phyloP scores from a whole-genome alignment of 108 stramenopile genomes.

The Cyclotella sp. region DNA sequence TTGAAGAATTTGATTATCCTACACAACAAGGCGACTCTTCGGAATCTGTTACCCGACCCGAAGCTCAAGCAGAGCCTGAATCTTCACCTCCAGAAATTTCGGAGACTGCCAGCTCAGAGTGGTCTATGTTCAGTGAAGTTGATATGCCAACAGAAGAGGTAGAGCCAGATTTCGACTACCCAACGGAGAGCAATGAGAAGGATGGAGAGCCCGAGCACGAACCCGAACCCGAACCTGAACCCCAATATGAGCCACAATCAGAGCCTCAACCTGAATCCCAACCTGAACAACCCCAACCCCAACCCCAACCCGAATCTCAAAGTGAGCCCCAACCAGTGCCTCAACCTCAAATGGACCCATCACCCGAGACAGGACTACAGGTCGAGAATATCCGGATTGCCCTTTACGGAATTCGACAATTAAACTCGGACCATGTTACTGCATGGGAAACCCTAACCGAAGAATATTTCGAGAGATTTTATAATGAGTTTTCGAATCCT shows the following conservation, averaged over 20 bases:
- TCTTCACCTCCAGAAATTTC: neutral
- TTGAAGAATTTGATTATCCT: constrained; percentile 5
- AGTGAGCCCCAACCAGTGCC: constrained; percentile 14
- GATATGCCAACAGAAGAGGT: constrained; percentile 8
- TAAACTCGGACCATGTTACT: constrained; percentile 28
- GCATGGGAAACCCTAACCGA: constrained; percentile 37
- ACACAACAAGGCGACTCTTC: neutral
- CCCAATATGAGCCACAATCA: constrained; percentile 18
- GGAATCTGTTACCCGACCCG: neutral
- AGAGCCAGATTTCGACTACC: neutral
- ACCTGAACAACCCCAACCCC: constrained; percentile 15
- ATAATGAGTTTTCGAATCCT: constrained; percentile 11
- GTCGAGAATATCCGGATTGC: constrained; percentile 48
- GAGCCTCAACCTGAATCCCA: constrained; percentile 18
- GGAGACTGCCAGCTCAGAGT: neutral
- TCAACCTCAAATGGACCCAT: neutral
- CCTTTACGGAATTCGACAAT: constrained; percentile 31
- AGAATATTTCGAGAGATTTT: constrained; percentile 25
- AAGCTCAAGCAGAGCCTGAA: neutral
- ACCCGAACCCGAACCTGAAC: constrained; percentile 11
- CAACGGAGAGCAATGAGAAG: neutral
- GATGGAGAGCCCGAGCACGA: neutral
- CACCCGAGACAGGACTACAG: constrained; percentile 7
- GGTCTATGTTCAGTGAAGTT: constrained; percentile 3
- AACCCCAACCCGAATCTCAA: constrained; percentile 11